Evolutionary conservation across 805 yeast species (phyloP).

Genomic region (Nakazawaea ishiwadae): DNA sequence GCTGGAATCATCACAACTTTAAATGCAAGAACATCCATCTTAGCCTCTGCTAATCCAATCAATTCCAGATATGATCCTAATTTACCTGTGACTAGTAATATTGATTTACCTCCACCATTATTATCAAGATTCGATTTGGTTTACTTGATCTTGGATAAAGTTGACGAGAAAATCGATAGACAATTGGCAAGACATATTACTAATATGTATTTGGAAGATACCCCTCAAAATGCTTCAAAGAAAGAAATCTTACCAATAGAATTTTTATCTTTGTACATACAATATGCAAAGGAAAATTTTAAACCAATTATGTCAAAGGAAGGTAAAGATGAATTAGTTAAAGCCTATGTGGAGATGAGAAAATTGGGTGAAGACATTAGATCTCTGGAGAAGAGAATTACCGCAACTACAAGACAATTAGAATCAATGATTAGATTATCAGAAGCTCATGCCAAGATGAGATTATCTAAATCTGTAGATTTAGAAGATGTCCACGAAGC

Average conservation of each 20-base stretch:
- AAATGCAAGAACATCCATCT: constrained; percentile 91
- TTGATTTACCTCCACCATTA: constrained; percentile 94
- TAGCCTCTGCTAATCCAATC: constrained; percentile 97
- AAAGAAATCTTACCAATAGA: constrained; percentile 80
- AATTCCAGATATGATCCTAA: constrained; percentile 94
- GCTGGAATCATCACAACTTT: constrained; percentile 97
- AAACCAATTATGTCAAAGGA: constrained; percentile 76
- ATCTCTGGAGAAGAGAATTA: constrained; percentile 81
- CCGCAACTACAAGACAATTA: constrained; percentile 96
- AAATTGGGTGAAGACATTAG: constrained; percentile 89
- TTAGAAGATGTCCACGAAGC: constrained; percentile 87
- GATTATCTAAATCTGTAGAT: constrained; percentile 67
- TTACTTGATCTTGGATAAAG: constrained; percentile 86
- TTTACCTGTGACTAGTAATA: constrained; percentile 89
- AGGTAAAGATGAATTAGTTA: constrained; percentile 82
- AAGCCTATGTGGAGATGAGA: constrained; percentile 89
- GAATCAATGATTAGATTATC: constrained; percentile 93
- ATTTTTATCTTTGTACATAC: constrained; percentile 81
- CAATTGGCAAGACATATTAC: constrained; percentile 89
- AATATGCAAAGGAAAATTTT: constrained; percentile 84
- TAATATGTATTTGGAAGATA: constrained; percentile 85
- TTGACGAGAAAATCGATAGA: constrained; percentile 80
- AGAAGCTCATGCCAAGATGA: constrained; percentile 98
- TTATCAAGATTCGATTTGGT: constrained; percentile 94
- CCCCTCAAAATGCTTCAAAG: constrained; percentile 64